phyloP scores from a whole-genome alignment of 129 eudicot species.

The Flaveria sonorensis region DNA sequence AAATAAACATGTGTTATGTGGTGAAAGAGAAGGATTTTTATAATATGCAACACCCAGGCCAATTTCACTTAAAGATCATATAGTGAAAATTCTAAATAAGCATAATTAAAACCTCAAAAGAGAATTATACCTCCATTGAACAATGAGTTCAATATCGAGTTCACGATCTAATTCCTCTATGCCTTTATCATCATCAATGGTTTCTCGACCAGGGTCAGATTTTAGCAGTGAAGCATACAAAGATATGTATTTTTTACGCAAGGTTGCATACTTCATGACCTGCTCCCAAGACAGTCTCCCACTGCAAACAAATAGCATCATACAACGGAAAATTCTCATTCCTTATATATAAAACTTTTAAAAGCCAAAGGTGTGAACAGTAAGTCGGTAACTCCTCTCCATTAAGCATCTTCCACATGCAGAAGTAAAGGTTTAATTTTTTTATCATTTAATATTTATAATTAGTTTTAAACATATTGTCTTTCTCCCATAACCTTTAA shows the following conservation, averaged over 20 bases:
- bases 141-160: conserved; percentile 86
- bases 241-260: conserved; percentile 89
- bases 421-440: no score
- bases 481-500: no score
- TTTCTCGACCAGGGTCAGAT: conserved; percentile 58
- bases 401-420: no score
- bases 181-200: conserved; percentile 77
- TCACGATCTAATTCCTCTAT: conserved; percentile 87
- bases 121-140: conserved; percentile 87
- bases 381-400: no score
- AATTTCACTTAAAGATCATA: conserved; percentile 11
- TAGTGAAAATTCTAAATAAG: conserved; percentile 4
- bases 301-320: conserved; percentile 49
- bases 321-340: conserved; percentile 19
- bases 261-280: conserved; percentile 78
- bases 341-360: no score
- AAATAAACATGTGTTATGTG: not conserved
- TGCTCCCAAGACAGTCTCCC: conserved; percentile 97
- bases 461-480: no score
- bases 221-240: conserved; percentile 84
- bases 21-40: conserved; percentile 15
- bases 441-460: no score
- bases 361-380: no score
- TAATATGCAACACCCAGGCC: conserved; percentile 15
- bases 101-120: not conserved